Base-by-base conservation (phyloP, 306 rosid genomes). In the Echinosophora koreensis region DNA sequence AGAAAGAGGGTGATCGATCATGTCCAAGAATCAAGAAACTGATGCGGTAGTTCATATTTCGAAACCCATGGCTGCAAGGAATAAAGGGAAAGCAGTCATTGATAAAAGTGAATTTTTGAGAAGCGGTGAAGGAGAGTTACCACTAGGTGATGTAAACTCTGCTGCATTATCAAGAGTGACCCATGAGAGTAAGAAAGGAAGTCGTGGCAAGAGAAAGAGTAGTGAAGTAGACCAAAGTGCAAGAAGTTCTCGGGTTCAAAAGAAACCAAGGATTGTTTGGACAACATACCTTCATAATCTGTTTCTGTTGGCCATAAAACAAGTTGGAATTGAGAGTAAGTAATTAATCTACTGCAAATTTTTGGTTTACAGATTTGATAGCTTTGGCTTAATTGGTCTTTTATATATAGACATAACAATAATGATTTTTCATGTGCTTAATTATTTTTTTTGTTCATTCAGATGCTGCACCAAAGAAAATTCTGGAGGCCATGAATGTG, bases 191-290 rank as follows among this genome's bases (percentile, higher is more conserved):
- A 69, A 28, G 32, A 46, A 32, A 37, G 78, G 18, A 27, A 80
- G 47, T 51, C 5, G 32, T 55, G 1, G 49, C 41, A 82, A 78
- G 64, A 82, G 77, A 73, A 86, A 70, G 47, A 44, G 61, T 16
- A 0, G 5, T 35, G 28, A 16, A 65, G 35, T 35, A 3, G 11
- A 44, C 2, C 57, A 37, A 16, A 18, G 30, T 17, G 57, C 42
- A 9, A 64, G 32, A 32, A 30, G 15, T 0, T 1, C 60, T 64
- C 39, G 8, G 5, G 38, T 69, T 15, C 35, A 5, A 6, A 93
- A 83, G 82, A 93, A 83, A 79, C 44, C 88, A 16, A 93, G 84
- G 72, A 44, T 93, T 2, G 79, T 84, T 56, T 93, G 97, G 98
- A 88, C 90, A 11, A 70, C 54, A 8, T 13, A 86, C 8, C 98